Base-by-base conservation (phyloP, 768 basidiomycete genomes). In the Heimioporus sp. region DNA sequence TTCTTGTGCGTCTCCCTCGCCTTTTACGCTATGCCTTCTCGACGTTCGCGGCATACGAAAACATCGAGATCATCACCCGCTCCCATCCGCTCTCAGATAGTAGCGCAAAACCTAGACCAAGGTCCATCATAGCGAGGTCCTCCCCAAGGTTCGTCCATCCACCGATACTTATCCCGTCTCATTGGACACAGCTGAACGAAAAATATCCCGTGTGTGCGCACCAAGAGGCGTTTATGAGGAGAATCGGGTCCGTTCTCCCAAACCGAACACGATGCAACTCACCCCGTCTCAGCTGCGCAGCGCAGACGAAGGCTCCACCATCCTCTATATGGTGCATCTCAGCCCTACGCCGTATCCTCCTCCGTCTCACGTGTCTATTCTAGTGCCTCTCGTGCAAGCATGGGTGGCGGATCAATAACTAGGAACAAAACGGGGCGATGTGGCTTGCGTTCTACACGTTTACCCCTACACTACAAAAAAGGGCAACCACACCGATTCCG, bases 241-340 rank as follows among this genome's bases (percentile, higher is more conserved):
- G 68, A 83, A 86, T 72, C 92, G 95, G 80, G 87, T 89, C 55
- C 43, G 80, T 34, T 13, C 19, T 16, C 38, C 39, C 38, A 43
- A 24, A 13, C 12, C 32, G 15, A 16, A 13, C 42, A 16, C 36
- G 19, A 46, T 28, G 30, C 16, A 12, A 17, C 5, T 46, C 20
- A 51, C 43, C 34, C 24, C 31, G 47, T 46, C 30, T 37, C 66
- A 91, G 89, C 74, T 90, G 66, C 83, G 93, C 45, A 90, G 91
- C 58, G 94, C 92, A 36, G 94, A 96, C 70, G 94, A 96, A 76
- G 94, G 94, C 4, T 90, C 91, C 31, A 97, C 93, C 12, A 85
- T 95, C 61, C 86, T 96, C 68, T 97, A 95, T 70, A 92, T 86
- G n/a, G 93, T 93, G 65, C 54, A 88, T 76, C 31, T 55, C 44